These are phyloP conservation scores for Claviceps humidiphila DNA, from an alignment of 2,329 filamentous ascomycete species.

Conservation along the genomic window DNA sequence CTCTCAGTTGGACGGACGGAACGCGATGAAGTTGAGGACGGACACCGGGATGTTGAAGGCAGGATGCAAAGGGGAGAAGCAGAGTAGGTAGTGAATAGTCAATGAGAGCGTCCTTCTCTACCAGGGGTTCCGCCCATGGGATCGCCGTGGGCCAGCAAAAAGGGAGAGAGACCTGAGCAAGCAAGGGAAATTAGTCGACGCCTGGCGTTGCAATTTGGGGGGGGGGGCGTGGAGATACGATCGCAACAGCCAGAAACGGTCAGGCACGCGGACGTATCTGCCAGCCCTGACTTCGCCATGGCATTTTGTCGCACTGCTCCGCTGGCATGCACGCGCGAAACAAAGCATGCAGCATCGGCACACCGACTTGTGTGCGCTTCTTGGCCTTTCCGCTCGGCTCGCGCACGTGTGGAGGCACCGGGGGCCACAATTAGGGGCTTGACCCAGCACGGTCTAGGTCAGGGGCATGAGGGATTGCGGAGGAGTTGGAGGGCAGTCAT, in stretches of 20 bases:
- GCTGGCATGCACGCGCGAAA: not conserved
- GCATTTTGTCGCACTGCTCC: not conserved
- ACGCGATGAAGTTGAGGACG: conserved; percentile 15
- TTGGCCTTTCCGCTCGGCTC: not conserved
- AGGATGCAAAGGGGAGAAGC: conserved; percentile 9
- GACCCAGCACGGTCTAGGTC: not conserved
- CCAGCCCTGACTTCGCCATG: not conserved
- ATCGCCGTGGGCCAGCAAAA: not conserved
- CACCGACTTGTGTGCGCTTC: not conserved
- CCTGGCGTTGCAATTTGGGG: not conserved
- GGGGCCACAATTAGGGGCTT: not conserved
- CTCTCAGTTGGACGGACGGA: conserved; percentile 39
- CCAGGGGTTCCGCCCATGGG: not conserved
- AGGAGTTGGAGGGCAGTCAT: not conserved
- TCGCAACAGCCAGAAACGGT: not conserved
- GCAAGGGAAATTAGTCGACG: conserved; percentile 4
- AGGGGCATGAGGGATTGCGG: not conserved
- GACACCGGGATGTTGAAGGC: conserved; percentile 11
- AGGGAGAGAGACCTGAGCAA: not conserved
- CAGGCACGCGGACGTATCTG: not conserved
- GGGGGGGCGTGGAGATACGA: not conserved
- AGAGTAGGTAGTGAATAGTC: conserved; percentile 5
- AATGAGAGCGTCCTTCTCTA: not conserved
- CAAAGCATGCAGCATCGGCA: not conserved
- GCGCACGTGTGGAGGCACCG: not conserved